Evolutionary conservation across 2,329 filamentous ascomycete species (phyloP), one percentile per base, ranked within the genome.

Genomic region (Lojkania enalia): DNA sequence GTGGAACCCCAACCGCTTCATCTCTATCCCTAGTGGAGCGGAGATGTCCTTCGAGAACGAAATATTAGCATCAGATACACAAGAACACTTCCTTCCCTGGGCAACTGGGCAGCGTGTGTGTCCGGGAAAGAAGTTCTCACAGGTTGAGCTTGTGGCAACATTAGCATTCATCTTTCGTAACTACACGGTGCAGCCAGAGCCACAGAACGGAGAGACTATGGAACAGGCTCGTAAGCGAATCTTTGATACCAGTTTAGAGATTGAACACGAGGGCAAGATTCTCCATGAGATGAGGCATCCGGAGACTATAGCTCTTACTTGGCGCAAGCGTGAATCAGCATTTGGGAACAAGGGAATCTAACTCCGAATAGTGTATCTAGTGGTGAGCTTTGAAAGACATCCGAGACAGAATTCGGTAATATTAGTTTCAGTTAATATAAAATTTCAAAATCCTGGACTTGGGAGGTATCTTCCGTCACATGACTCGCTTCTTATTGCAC

Each of bases 91-190:
- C 41, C 27, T 61, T 16, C 53, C 63, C 2, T 69, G 66, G 66
- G 44, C 52, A 16, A 50, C 52, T 20, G 65, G 65, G 3, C 51
- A 51, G 9, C 46, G 57, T 14, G 52, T 52, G 15, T 69, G 62
- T 41, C 60, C 62, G 5, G 66, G 66, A 1, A 54, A 54, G 37
- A 65, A 60, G 42, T 68, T 69, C 49, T 58, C 58, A 12, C 64
- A 69, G 42, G 63, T 68, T 12, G 66, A 69, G 37, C 59, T 64
- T 29, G 64, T 67, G 9, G 64, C 62, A 5, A 57, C 63, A 3
- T 40, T 69, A 16, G 46, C 54, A 5, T 27, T 31, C 2, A 19
- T 61, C 12, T 51, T 63, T 15, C 31, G 44, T 11, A 29, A 48
- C 9, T 46, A 58, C 23, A 3, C 13, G 7, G 20, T 44, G 7